Conservation (phyloP, 2,329 filamentous ascomycete species). For the Phaeosphaeria sp. region DNA sequence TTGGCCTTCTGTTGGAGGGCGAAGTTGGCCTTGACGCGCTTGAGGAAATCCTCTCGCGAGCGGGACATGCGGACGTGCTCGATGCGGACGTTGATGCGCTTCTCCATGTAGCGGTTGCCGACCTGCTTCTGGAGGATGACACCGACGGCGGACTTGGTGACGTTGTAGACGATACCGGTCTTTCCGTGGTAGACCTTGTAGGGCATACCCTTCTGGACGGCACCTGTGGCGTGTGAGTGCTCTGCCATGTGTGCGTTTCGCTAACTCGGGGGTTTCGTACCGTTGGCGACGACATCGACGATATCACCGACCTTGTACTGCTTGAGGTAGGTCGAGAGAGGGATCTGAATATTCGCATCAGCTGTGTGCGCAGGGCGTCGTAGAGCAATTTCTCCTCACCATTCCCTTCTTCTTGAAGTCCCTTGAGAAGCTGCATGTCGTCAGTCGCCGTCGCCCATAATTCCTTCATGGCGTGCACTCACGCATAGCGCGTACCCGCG, state of each 20-base stretch:
- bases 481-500: conserved; percentile 53
- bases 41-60: conserved; percentile 95
- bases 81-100: conserved; percentile 98
- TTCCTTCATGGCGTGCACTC: conserved; percentile 20
- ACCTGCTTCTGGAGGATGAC: conserved; percentile 98
- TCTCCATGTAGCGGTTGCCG: conserved; percentile 99
- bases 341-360: conserved; percentile 61
- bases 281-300: conserved; percentile 98
- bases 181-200: conserved; percentile 99
- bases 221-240: conserved; percentile 40
- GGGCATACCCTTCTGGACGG: conserved; percentile 72
- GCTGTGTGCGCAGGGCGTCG: conserved; percentile 11
- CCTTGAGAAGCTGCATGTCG: conserved; percentile 71
- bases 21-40: conserved; percentile 95
- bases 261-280: conserved; percentile 69
- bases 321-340: conserved; percentile 91
- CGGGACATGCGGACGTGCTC: conserved; percentile 96
- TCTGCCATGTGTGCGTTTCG: conserved; percentile 8
- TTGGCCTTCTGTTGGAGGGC: conserved; percentile 92
- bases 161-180: conserved; percentile 94
- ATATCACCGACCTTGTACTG: conserved; percentile 98
- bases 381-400: conserved; percentile 34
- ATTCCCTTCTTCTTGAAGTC: conserved; percentile 94
- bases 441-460: conserved; percentile 26
- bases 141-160: conserved; percentile 96